Evolutionary conservation across 306 rosid species (phyloP), one percentile per base, ranked within the genome.

Genomic region (Fragaria nilgerrensis): DNA sequence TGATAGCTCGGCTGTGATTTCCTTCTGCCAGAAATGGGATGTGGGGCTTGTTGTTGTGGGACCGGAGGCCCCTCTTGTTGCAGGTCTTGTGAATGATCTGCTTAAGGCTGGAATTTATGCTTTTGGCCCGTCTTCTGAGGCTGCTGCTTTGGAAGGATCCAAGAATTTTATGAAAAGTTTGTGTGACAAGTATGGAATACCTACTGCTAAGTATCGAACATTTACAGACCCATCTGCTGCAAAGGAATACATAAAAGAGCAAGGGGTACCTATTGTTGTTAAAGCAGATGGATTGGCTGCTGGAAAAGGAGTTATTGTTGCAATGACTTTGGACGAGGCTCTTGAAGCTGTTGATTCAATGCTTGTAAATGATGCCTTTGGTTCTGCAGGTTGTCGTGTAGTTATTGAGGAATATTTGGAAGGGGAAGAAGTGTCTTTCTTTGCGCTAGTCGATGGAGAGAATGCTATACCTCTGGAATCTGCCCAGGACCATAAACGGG

Each of bases 221-320:
- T 95, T 95, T 75, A 80, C 89, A 2, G 96, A 92, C 78, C 88
- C 97, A 44, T 77, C 87, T 56, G 88, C 89, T 37, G 99, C 99
- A 65, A 92, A 92, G 84, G 83, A 88, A 81, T 95, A 92, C 82
- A 88, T 92, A 77, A 81, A 89, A 81, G 92, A 86, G 75, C 91
- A 92, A 85, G 96, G 99, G 70, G 89, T 91, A 19, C 99, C 99
- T 0, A 88, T 92, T 82, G 98, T 96, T 52, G 75, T 92, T 65
- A 92, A 96, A 83, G 99, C 97, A 29, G 99, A 96, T 85, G 98
- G 98, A 62, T 78, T 96, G 83, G 99, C 99, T 76, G 97, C 99
- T 75, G 98, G 98, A 61, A 96, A 96, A 76, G 99, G 99, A 79
- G 98, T 96, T 59, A 80, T 90, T 44, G 98, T 92, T 64, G 96